Evolutionary conservation across 139 green algal genomes (phyloP), one percentile per base, ranked within the genome.

Genomic region (Picocystis salinarum): DNA sequence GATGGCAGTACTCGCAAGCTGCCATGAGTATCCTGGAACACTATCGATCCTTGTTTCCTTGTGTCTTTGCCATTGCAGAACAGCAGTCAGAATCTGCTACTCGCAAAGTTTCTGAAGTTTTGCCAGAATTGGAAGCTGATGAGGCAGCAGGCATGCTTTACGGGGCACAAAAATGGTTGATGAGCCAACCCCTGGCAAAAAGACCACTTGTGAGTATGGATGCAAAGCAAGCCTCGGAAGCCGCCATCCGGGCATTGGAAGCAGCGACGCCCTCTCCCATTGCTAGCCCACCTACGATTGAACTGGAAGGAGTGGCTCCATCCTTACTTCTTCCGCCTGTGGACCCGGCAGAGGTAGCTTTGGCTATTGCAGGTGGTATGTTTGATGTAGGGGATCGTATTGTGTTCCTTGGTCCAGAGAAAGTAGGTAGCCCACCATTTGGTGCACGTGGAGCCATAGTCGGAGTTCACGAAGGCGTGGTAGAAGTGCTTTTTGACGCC

Each of bases 341-440:
- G 12, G 48, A 34, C 15, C 22, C 30, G n/a, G 53, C 49, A 20
- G 37, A 29, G 11, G 24, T 50, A 39, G 55, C 41, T 34, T 28
- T 48, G 17, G 50, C 45, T 17, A 46, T 79, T 13, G 60, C 75
- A 23, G 81, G 79, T 11, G 77, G 77, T 4, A 25, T 33, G 0
- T 80, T 91, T 49, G 66, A 79, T 45, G 60, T 91, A 33, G 82
- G 82, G 12, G 80, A 93, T 50, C 55, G 82, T 0, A 68, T 87
- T 12, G 67, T 66, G 5, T 66, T 52, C 24, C 42, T 82, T 40
- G 49, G 51, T 17, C n/a, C n/a, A n/a, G n/a, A n/a, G n/a, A 61
- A 52, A 17, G 53, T 49, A 10, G 75, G 66, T 9, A 29, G 46
- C 0, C 80, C 78, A 2, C 40, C 70, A 1, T 86, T 91, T 58